phyloP scores from a whole-genome alignment of 2,329 filamentous ascomycete species.

The Colletotrichum higginsianum region DNA sequence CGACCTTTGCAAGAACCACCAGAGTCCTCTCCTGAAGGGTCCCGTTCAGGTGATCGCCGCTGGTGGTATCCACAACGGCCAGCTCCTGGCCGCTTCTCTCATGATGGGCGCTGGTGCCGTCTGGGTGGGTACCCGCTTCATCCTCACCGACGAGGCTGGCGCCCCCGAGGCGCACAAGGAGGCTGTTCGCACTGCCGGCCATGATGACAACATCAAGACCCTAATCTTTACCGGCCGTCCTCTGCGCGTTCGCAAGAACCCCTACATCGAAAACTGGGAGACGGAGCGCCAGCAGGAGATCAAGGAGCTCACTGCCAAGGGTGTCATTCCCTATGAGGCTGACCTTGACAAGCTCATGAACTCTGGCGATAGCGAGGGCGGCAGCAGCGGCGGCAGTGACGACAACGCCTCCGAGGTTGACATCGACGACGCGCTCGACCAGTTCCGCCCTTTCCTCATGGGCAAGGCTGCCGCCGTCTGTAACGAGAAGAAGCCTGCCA shows the following conservation, averaged over 20 bases:
- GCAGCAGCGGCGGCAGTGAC: conserved; percentile 76
- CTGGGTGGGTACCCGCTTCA: conserved; percentile 97
- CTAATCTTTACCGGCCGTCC: conserved; percentile 99
- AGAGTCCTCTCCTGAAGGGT: conserved; percentile 88
- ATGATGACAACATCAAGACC: conserved; percentile 96
- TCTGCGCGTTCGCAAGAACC: conserved; percentile 91
- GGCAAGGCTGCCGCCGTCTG: conserved; percentile 96
- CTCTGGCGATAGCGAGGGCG: conserved; percentile 71
- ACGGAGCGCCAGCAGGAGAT: conserved; percentile 91
- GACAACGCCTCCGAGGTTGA: conserved; percentile 76
- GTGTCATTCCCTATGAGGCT: conserved; percentile 92
- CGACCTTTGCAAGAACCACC: conserved; percentile 81
- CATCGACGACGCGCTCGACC: conserved; percentile 90
- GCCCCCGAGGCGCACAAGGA: conserved; percentile 96
- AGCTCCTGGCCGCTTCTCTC: conserved; percentile 88
- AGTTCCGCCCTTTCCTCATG: conserved; percentile 93
- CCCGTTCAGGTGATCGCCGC: conserved; percentile 94
- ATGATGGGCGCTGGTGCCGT: conserved; percentile 94
- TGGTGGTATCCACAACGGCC: conserved; percentile 94
- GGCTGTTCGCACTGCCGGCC: conserved; percentile 89
- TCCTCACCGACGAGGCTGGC: conserved; percentile 93
- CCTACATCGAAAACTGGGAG: conserved; percentile 97
- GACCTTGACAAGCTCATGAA: conserved; percentile 87
- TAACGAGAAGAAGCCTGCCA: conserved; percentile 92
- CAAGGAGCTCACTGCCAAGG: conserved; percentile 90